phyloP scores from a whole-genome alignment of 768 basidiomycete genomes.

The Exidia glandulosa region DNA sequence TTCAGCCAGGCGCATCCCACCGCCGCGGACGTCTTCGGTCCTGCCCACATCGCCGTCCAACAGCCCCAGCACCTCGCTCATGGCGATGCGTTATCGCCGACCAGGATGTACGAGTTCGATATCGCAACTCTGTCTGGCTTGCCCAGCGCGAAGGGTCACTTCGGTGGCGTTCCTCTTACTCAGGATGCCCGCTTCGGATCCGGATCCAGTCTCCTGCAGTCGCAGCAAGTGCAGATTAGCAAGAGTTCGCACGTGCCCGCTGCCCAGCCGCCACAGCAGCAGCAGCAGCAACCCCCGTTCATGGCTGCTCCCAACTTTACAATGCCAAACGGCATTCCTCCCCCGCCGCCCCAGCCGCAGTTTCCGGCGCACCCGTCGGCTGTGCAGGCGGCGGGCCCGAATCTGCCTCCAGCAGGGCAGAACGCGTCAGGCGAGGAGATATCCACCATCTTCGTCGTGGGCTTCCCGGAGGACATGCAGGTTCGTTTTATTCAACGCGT shows the following conservation, averaged over 20 bases:
- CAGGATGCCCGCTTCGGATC: neutral
- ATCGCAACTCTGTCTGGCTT: neutral
- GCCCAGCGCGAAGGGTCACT: neutral
- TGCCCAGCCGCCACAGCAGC: constrained; percentile 18
- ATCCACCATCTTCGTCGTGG: constrained; percentile 95
- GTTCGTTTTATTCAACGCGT: constrained; percentile 41
- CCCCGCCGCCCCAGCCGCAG: constrained; percentile 12
- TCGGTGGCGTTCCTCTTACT: neutral
- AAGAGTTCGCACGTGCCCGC: constrained; percentile 1
- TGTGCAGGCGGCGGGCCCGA: constrained; percentile 19
- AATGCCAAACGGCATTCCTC: neutral
- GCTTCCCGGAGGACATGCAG: constrained; percentile 98
- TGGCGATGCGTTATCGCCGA: neutral
- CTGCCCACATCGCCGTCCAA: neutral
- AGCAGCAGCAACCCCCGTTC: constrained; percentile 21
- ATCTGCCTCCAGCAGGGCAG: constrained; percentile 15
- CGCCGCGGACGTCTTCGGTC: constrained; percentile 6
- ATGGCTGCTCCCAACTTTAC: constrained; percentile 10
- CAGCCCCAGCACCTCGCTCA: neutral
- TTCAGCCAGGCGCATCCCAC: constrained; percentile 4
- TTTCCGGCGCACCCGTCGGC: constrained; percentile 14
- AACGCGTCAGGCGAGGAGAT: constrained; percentile 63
- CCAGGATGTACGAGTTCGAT: neutral
- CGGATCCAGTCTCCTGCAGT: constrained; percentile 5
- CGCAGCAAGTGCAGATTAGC: constrained; percentile 6